Evolutionary conservation across 768 basidiomycete genomes (phyloP).

Genomic region (Leccinum longicurvipes): DNA sequence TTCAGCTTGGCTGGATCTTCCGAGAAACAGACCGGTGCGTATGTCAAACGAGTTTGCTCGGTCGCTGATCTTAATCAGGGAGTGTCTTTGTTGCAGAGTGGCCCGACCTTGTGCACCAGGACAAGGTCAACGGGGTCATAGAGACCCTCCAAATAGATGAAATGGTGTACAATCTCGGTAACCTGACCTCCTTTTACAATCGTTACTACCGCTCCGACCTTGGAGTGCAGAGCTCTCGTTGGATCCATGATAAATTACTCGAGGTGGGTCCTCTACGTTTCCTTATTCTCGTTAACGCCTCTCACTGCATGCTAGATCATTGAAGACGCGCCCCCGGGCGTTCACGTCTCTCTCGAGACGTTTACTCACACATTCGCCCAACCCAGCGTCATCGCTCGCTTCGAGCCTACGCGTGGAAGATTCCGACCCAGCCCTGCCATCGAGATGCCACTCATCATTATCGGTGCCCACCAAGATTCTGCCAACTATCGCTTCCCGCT

Average conservation of each 20-base stretch:
- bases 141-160: slow-evolving; percentile 20
- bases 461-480: slow-evolving; percentile 44
- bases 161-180: slow-evolving; percentile 34
- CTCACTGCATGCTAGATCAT: slow-evolving; percentile 5
- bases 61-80: neutral
- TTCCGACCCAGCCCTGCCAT: slow-evolving; percentile 4
- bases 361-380: slow-evolving; percentile 26
- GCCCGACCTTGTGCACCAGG: slow-evolving; percentile 14
- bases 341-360: slow-evolving; percentile 17
- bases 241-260: slow-evolving; percentile 32
- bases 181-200: slow-evolving; percentile 40
- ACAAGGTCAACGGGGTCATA: slow-evolving; percentile 8
- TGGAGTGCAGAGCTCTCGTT: slow-evolving; percentile 39
- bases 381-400: slow-evolving; percentile 22
- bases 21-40: neutral
- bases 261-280: neutral
- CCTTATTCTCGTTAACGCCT: neutral
- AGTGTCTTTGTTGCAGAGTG: slow-evolving; percentile 7
- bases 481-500: slow-evolving; percentile 38
- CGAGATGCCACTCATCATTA: slow-evolving; percentile 32
- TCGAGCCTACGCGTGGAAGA: slow-evolving; percentile 18
- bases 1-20: neutral
- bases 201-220: slow-evolving; percentile 25
- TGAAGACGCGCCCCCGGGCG: slow-evolving; percentile 9
- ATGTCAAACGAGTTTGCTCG: neutral